phyloP scores from a whole-genome alignment of 192 early-diverging fungal genomes.

The Linnemannia zychae region DNA sequence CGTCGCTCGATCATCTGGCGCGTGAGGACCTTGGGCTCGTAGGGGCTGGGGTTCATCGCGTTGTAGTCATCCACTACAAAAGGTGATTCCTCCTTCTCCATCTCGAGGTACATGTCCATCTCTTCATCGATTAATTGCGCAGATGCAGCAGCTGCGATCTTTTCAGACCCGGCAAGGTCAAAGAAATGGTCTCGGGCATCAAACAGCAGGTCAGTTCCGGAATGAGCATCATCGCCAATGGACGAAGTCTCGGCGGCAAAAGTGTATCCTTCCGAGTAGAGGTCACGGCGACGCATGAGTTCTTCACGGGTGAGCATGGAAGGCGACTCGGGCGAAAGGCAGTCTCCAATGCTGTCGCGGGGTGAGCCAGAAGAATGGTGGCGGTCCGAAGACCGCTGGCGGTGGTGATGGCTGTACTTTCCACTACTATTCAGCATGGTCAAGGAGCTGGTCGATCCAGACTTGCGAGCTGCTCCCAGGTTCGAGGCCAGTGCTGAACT shows the following conservation, averaged over 20 bases:
- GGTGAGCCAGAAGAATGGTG: slow-evolving; percentile 10
- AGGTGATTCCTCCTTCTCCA: slow-evolving; percentile 51
- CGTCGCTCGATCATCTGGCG: not conserved
- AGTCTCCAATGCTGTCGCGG: slow-evolving; percentile 45
- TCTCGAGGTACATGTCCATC: slow-evolving; percentile 46
- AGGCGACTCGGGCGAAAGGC: slow-evolving; percentile 42
- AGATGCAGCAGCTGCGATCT: slow-evolving; percentile 1
- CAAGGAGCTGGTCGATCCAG: slow-evolving; percentile 34
- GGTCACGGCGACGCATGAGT: slow-evolving; percentile 32
- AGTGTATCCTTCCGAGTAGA: slow-evolving; percentile 22
- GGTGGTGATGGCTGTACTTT: slow-evolving; percentile 47
- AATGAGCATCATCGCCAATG: slow-evolving; percentile 10
- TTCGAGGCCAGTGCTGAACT: slow-evolving; percentile 26
- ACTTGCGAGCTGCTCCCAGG: slow-evolving; percentile 16
- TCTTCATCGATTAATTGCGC: slow-evolving; percentile 28
- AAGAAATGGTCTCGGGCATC: slow-evolving; percentile 26
- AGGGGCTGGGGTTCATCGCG: slow-evolving; percentile 32
- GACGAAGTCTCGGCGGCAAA: slow-evolving; percentile 17
- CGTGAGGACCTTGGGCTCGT: slow-evolving; percentile 38
- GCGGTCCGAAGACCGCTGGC: slow-evolving; percentile 34
- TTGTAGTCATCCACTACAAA: slow-evolving; percentile 34
- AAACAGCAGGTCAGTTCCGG: slow-evolving; percentile 32
- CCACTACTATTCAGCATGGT: slow-evolving; percentile 13
- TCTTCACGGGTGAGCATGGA: slow-evolving; percentile 33
- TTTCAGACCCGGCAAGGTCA: slow-evolving; percentile 24